A percentile compares a stretch with the other conserved stretches of the same genome.
These are phyloP conservation scores for Penicillium sp. DNA, from an alignment of 2,329 filamentous ascomycete species.

Conservation along the genomic window DNA sequence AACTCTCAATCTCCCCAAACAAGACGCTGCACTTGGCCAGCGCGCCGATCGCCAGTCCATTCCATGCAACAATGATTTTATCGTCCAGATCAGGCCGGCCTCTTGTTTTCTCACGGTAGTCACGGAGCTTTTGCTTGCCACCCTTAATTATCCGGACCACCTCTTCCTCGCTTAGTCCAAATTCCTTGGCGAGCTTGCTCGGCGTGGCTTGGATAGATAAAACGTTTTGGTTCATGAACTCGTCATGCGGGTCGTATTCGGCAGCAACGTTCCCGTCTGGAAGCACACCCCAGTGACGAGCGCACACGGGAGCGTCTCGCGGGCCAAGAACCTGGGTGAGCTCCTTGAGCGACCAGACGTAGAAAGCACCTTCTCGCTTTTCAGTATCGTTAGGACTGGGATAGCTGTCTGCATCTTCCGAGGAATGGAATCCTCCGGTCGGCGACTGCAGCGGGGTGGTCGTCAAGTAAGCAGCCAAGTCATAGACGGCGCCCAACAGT, in stretches of 20 bases:
- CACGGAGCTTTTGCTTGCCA: conserved; percentile 71
- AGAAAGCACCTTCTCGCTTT: conserved; percentile 90
- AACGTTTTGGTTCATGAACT: conserved; percentile 94
- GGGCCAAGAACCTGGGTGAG: conserved; percentile 76
- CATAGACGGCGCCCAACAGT: conserved; percentile 77
- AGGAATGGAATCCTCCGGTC: conserved; percentile 80
- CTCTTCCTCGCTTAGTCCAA: conserved; percentile 73
- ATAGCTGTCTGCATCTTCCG: conserved; percentile 87
- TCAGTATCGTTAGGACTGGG: conserved; percentile 76
- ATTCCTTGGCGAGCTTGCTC: conserved; percentile 73
- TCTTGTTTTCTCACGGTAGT: conserved; percentile 75
- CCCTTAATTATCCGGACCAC: conserved; percentile 70
- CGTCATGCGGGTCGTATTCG: conserved; percentile 85
- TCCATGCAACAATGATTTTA: conserved; percentile 87
- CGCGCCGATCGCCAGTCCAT: conserved; percentile 83
- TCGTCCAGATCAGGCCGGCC: conserved; percentile 80
- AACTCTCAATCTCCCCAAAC: conserved; percentile 65
- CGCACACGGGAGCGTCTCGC: conserved; percentile 73
- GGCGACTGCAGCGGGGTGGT: conserved; percentile 69
- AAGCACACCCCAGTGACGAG: conserved; percentile 82
- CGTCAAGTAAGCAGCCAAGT: conserved; percentile 86
- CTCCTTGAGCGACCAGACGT: conserved; percentile 90
- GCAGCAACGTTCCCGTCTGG: conserved; percentile 85
- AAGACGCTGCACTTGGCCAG: conserved; percentile 77
- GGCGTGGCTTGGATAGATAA: conserved; percentile 73